These are phyloP conservation scores for Pseudocercospora vitis DNA, from an alignment of 2,329 filamentous ascomycete species.

Conservation along the genomic window DNA sequence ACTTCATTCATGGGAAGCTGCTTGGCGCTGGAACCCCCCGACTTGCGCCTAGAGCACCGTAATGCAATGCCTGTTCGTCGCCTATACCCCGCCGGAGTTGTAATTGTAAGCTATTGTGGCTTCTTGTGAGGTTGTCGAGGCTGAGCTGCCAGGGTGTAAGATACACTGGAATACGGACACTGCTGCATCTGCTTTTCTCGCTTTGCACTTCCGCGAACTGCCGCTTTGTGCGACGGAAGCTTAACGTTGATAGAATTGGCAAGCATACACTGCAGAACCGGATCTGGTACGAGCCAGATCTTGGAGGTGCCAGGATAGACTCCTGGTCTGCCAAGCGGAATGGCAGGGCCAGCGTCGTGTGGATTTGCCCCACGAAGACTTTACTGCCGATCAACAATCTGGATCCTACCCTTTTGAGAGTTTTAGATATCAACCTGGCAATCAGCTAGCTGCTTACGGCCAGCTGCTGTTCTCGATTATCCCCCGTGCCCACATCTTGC, in stretches of 20 bases:
- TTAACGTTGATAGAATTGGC: slow-evolving; percentile 2
- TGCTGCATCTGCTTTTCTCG: not conserved
- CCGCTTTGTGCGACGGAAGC: not conserved
- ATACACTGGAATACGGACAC: too few relatives aligned
- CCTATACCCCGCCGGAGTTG: not conserved
- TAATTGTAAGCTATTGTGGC: not conserved
- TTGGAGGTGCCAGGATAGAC: not conserved
- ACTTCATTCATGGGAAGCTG: not conserved
- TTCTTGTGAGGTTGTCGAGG: not conserved
- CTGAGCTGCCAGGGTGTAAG: not conserved
- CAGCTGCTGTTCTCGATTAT: too few relatives aligned
- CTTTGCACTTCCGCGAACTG: not conserved
- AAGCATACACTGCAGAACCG: not conserved
- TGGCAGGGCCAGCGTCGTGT: too few relatives aligned
- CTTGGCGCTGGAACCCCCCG: not conserved
- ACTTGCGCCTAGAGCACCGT: not conserved
- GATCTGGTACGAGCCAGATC: not conserved
- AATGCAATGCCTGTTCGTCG: not conserved
- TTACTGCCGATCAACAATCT: too few relatives aligned
- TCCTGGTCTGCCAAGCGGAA: not conserved
- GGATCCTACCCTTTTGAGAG: too few relatives aligned
- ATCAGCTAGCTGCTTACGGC: too few relatives aligned
- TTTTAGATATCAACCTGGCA: too few relatives aligned
- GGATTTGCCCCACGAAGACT: too few relatives aligned
- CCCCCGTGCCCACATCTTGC: too few relatives aligned